Conservation (phyloP, 2,329 filamentous ascomycete species). For the Botryotinia calthae region DNA sequence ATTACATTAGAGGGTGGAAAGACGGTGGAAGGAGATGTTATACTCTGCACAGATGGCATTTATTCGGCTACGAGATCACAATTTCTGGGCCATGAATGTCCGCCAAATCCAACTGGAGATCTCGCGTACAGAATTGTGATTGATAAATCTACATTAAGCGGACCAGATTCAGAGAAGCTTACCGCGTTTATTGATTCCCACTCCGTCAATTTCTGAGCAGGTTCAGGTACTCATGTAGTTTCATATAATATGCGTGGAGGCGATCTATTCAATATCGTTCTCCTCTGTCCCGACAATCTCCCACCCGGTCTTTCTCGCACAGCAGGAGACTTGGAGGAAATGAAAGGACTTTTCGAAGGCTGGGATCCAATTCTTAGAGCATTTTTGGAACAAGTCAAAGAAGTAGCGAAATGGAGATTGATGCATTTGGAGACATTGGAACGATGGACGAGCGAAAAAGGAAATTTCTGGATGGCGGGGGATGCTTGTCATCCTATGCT, state of each 20-base stretch:
- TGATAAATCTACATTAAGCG: conserved; percentile 43
- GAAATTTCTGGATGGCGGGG: conserved; percentile 42
- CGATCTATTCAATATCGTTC: conserved; percentile 62
- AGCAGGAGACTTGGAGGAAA: conserved; percentile 56
- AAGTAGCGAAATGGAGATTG: conserved; percentile 67
- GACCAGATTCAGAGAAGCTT: conserved; percentile 51
- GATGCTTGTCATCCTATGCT: conserved; percentile 65
- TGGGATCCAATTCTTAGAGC: conserved; percentile 61
- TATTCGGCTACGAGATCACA: conserved; percentile 57
- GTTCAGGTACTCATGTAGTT: conserved; percentile 51
- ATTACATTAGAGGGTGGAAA: conserved; percentile 32
- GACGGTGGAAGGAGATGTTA: conserved; percentile 49
- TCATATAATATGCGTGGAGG: conserved; percentile 60
- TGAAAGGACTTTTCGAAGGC: conserved; percentile 55
- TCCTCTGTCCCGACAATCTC: conserved; percentile 63
- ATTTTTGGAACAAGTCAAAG: conserved; percentile 50
- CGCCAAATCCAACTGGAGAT: conserved; percentile 59
- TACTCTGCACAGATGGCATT: conserved; percentile 63
- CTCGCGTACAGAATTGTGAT: conserved; percentile 63
- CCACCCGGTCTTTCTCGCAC: conserved; percentile 52
- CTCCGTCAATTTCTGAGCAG: conserved; percentile 52
- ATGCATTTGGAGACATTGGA: conserved; percentile 48
- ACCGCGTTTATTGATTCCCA: conserved; percentile 37
- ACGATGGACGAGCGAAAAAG: conserved; percentile 31
- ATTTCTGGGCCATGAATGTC: conserved; percentile 47